Conservation (phyloP, 2,329 filamentous ascomycete species). For the Colletotrichum nymphaeae region DNA sequence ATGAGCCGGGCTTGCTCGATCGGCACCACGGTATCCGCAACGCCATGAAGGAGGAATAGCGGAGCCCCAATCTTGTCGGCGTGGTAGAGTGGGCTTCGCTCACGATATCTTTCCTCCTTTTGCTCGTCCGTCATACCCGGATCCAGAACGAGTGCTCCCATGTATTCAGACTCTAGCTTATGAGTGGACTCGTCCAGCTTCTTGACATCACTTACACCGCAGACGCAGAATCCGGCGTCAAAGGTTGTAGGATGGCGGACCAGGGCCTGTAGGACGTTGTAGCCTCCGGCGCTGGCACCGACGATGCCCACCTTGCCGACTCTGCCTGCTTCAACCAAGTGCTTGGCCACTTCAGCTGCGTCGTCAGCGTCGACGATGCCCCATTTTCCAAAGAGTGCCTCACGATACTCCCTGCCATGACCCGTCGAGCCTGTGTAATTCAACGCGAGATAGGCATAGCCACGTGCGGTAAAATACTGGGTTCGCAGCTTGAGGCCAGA, state of each 20-base stretch:
- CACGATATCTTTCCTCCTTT: slow-evolving; percentile 53
- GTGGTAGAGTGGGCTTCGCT: slow-evolving; percentile 61
- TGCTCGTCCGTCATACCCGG: slow-evolving; percentile 49
- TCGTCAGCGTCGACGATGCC: slow-evolving; percentile 64
- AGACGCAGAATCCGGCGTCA: slow-evolving; percentile 60
- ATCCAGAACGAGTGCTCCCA: slow-evolving; percentile 55
- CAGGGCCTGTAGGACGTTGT: slow-evolving; percentile 62
- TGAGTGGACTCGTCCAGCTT: slow-evolving; percentile 60
- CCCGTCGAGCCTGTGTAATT: slow-evolving; percentile 66
- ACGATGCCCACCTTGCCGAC: slow-evolving; percentile 59
- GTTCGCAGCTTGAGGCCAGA: slow-evolving; percentile 56
- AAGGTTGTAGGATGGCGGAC: slow-evolving; percentile 58
- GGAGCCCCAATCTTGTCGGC: slow-evolving; percentile 60
- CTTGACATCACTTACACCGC: slow-evolving; percentile 63
- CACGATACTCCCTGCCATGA: slow-evolving; percentile 62
- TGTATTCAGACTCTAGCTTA: slow-evolving; percentile 67
- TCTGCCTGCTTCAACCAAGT: slow-evolving; percentile 50
- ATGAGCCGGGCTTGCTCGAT: slow-evolving; percentile 67
- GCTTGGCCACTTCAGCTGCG: slow-evolving; percentile 56
- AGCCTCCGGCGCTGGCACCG: slow-evolving; percentile 65
- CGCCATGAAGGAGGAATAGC: slow-evolving; percentile 67
- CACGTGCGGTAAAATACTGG: slow-evolving; percentile 66
- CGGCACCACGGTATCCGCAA: slow-evolving; percentile 67
- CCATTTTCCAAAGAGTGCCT: slow-evolving; percentile 61
- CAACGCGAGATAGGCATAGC: slow-evolving; percentile 61